Evolutionary conservation across 2,329 filamentous ascomycete genomes (phyloP).

Genomic region (Volutella citrinella): DNA sequence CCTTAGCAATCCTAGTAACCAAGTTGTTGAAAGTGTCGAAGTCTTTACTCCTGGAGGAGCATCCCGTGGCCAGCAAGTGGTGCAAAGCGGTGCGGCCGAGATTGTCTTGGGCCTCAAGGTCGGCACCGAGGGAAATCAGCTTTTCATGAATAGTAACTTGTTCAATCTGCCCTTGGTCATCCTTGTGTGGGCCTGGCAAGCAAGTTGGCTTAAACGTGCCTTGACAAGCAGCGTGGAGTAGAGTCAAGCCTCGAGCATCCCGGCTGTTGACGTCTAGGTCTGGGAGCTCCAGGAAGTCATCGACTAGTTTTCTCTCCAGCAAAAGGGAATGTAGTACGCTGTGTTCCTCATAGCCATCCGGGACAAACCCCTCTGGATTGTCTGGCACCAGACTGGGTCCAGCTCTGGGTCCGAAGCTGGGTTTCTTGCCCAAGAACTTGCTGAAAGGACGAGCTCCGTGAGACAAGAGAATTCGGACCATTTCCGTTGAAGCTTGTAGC

Average conservation of each 20-base stretch:
- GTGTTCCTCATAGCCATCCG: conserved; percentile 7
- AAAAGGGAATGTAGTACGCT: conserved; percentile 23
- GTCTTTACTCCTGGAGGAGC: accelerated
- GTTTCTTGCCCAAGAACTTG: conserved; percentile 5
- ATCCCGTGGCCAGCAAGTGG: conserved; percentile 8
- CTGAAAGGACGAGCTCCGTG: conserved; percentile 25
- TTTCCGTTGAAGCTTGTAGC: background rate
- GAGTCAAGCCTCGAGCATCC: conserved; percentile 22
- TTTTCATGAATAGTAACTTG: conserved; percentile 11
- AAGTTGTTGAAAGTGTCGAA: background rate
- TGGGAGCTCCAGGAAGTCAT: conserved; percentile 16
- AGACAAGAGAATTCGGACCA: conserved; percentile 17
- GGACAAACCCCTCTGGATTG: background rate
- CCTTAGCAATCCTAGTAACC: conserved; percentile 4
- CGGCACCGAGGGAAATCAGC: conserved; percentile 21
- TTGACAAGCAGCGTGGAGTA: conserved; percentile 23
- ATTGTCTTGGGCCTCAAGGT: conserved; percentile 20
- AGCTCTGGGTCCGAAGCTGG: no score
- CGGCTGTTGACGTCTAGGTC: conserved; percentile 21
- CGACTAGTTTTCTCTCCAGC: conserved; percentile 1
- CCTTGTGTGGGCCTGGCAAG: background rate
- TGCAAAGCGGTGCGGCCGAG: conserved; percentile 21
- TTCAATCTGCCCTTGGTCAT: background rate
- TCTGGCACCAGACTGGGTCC: no score
- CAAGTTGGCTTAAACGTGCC: conserved; percentile 5